phyloP scores from a whole-genome alignment of 2,329 filamentous ascomycete genomes.

The Chaetomium globosum region DNA sequence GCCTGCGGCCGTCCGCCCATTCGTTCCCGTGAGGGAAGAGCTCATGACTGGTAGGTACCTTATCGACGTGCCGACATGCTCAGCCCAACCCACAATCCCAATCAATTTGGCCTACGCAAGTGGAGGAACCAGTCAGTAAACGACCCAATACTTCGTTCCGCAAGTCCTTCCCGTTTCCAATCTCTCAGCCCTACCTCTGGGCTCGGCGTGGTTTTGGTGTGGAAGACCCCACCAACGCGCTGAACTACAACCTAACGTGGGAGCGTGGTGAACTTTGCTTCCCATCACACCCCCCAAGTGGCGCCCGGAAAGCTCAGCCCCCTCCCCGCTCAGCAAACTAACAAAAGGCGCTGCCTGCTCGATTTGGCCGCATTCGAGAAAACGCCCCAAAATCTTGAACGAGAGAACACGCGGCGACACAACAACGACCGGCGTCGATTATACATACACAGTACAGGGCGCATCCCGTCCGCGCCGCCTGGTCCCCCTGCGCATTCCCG shows the following conservation, averaged over 20 bases:
- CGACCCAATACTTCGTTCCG: neutral
- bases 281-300: slow-evolving; percentile 19
- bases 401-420: neutral
- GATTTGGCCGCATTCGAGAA: slow-evolving; percentile 11
- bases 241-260: slow-evolving; percentile 12
- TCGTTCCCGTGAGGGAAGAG: neutral
- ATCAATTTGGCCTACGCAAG: slow-evolving; percentile 2
- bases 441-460: slow-evolving; percentile 3
- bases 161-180: slow-evolving; percentile 2
- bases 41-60: neutral
- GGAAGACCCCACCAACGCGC: slow-evolving; percentile 19
- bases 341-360: slow-evolving; percentile 32
- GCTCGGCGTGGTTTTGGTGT: slow-evolving; percentile 14
- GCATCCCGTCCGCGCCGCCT: neutral
- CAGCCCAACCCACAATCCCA: slow-evolving; percentile 1
- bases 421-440: slow-evolving; percentile 8
- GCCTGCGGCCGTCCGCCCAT: neutral
- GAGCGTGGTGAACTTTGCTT: neutral
- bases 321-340: slow-evolving; percentile 20
- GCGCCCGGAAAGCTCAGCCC: slow-evolving; percentile 30
- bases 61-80: neutral
- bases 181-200: slow-evolving; percentile 30
- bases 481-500: slow-evolving; percentile 15
- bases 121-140: neutral
- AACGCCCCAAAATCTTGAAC: slow-evolving; percentile 2